phyloP scores from a whole-genome alignment of 78 protist species.

The Planoprotostelium fungivorum region DNA sequence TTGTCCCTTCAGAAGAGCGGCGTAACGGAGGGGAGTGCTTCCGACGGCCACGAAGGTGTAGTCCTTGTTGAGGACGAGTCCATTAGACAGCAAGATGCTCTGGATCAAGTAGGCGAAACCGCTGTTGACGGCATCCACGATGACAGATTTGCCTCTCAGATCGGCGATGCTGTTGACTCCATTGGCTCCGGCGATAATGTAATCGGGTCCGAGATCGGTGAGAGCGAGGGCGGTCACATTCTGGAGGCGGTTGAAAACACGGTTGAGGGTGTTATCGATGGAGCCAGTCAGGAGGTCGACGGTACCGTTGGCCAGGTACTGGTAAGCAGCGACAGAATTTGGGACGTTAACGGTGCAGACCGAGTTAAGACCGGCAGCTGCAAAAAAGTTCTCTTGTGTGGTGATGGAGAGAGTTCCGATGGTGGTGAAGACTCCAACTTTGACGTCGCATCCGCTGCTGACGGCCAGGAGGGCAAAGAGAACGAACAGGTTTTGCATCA shows the following conservation, averaged over 20 bases:
- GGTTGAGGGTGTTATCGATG: neutral
- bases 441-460: neutral
- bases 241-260: neutral
- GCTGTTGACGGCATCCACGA: neutral
- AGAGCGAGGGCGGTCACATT: neutral
- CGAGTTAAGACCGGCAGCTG: neutral
- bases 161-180: neutral
- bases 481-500: neutral
- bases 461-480: neutral
- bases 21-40: neutral
- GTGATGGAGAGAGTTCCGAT: neutral
- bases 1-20: neutral
- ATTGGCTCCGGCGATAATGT: neutral
- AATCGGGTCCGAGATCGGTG: neutral
- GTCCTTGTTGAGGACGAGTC: neutral
- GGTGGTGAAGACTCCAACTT: neutral
- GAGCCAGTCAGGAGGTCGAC: neutral
- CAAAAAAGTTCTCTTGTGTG: neutral
- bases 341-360: neutral
- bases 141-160: neutral
- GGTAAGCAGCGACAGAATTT: neutral
- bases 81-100: neutral
- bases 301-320: neutral
- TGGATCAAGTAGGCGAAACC: neutral
- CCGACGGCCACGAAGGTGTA: neutral